Percentiles rank a stretch among this genome's conserved stretches.
Evolutionary conservation across 225 moss, liverwort and hornwort genomes (phyloP).

Genomic region (Polytrichum formosum): DNA sequence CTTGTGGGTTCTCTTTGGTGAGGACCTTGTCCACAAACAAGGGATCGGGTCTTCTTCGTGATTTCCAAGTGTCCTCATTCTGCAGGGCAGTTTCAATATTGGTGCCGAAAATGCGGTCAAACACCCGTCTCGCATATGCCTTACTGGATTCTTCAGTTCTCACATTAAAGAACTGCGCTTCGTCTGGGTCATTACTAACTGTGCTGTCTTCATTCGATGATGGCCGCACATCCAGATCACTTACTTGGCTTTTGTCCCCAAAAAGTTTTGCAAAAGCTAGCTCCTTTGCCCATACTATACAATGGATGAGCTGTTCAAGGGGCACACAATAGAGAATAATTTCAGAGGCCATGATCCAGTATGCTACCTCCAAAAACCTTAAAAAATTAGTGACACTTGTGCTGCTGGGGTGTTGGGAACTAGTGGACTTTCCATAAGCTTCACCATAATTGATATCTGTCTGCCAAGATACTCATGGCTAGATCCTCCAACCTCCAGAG

Average conservation of each 20-base stretch:
- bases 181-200: conserved; percentile 63
- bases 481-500: too few species aligned
- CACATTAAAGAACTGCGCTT: conserved; percentile 73
- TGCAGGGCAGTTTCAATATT: conserved; percentile 85
- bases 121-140: conserved; percentile 72
- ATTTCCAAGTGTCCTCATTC: conserved; percentile 98
- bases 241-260: conserved; percentile 84
- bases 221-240: conserved; percentile 78
- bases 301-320: conserved; percentile 86
- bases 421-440: too few species aligned
- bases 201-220: conserved; percentile 46
- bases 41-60: conserved; percentile 76
- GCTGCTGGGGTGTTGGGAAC: too few species aligned
- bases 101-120: conserved; percentile 91
- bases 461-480: too few species aligned
- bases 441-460: too few species aligned
- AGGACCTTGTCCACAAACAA: conserved; percentile 76
- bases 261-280: conserved; percentile 86
- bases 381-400: too few species aligned
- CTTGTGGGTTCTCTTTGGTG: conserved; percentile 25
- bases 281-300: conserved; percentile 99
- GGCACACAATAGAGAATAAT: neutral
- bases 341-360: neutral
- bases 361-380: too few species aligned
- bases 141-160: conserved; percentile 60